Base-by-base conservation (phyloP, 2,329 filamentous ascomycete species). In the Phoma sp. region DNA sequence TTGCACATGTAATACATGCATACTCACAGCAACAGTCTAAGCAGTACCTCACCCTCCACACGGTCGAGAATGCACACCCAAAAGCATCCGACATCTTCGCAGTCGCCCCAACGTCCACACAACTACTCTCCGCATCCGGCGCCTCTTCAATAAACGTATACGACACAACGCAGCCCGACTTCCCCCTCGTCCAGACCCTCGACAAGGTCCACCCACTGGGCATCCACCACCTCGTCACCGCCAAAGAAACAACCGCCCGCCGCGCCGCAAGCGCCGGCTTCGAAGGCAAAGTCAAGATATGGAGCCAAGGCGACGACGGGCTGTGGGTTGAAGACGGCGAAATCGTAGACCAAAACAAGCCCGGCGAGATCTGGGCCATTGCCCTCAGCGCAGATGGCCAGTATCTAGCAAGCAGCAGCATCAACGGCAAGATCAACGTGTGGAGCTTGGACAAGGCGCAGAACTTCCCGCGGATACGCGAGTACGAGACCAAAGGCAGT, bases 21-120 rank as follows among this genome's bases (percentile, higher is more conserved):
- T 32, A 15, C 47, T 51, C 32, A 51, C 47, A 7, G 18, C 33
- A 32, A 40, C 53, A 97, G 95, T 99, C 95, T 50, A 98, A 98
- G 81, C 95, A 98, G 88, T 99, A 97, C 75, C 85, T 99, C 59
- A 96, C 93, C 69, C 89, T 90, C 64, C 91, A 96, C 76, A 93
- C 92, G 36, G 86, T 96, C 74, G 90, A 96, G 74, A 85, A 92
- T 80, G 92, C 91, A 59, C 92, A 96, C 77, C 81, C 87, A 63
- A 64, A 66, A 28, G 64, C 65, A 7, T 88, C 88, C 60, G 91
- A 96, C 73, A 90, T 97, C 61, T 96, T 93, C 76, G 87, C 89
- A 36, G 78, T 96, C 56, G 91, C 92, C 5, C 84, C 91, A 33
- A 96, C 92, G 1, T 79, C 84, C 2, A 88, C 81, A 38, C 83